Evolutionary conservation across 2,329 filamentous ascomycete species (phyloP).

Genomic region (Pyricularia sp.): DNA sequence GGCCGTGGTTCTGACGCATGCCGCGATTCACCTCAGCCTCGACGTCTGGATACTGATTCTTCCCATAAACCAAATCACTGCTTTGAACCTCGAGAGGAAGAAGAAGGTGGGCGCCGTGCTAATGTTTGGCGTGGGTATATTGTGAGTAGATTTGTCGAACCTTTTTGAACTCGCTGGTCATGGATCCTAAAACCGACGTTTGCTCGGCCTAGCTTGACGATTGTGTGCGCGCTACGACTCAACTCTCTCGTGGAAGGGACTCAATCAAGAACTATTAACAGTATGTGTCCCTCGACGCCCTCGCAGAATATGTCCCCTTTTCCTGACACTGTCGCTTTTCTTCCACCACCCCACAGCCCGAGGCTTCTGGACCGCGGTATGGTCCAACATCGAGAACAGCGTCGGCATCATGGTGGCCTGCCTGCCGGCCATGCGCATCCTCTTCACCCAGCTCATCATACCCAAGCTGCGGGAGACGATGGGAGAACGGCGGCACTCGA

Average conservation of each 20-base stretch:
- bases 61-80: slow-evolving; percentile 32
- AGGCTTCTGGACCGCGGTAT: slow-evolving; percentile 10
- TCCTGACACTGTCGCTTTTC: background rate
- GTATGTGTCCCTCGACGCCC: background rate
- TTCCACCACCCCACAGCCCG: background rate
- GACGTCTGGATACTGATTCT: slow-evolving; percentile 43
- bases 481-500: background rate
- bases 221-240: slow-evolving; percentile 22
- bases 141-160: slow-evolving; percentile 9
- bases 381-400: slow-evolving; percentile 25
- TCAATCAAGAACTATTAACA: background rate
- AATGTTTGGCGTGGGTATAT: slow-evolving; percentile 38
- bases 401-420: slow-evolving; percentile 24
- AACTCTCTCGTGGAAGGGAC: slow-evolving; percentile 15
- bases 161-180: background rate
- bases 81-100: slow-evolving; percentile 31
- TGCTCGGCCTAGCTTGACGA: slow-evolving; percentile 14
- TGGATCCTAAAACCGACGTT: too few species aligned
- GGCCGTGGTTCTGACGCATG: slow-evolving; percentile 38
- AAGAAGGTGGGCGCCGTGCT: slow-evolving; percentile 34
- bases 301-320: background rate
- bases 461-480: background rate
- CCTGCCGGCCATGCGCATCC: slow-evolving; percentile 19
- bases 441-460: background rate
- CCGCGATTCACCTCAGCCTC: slow-evolving; percentile 38